phyloP scores from a whole-genome alignment of 495 filamentous ascomycete genomes.

The Penicillium arizonense region DNA sequence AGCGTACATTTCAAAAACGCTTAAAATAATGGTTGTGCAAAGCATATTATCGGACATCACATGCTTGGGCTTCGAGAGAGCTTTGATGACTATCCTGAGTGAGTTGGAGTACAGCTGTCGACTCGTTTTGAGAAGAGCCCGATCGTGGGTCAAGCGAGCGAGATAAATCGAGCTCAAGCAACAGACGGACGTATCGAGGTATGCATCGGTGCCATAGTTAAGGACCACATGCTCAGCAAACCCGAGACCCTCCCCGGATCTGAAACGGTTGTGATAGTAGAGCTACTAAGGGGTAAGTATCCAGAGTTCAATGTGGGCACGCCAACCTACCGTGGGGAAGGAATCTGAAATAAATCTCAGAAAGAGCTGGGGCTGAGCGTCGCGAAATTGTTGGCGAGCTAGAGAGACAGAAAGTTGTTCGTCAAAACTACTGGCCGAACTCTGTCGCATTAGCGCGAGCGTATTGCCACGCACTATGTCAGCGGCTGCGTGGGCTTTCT shows the following conservation, averaged over 20 bases:
- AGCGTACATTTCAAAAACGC: conserved; percentile 38
- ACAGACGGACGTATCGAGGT: conserved; percentile 28
- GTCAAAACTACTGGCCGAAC: conserved; percentile 15
- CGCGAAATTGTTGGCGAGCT: conserved; percentile 22
- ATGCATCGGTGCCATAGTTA: conserved; percentile 23
- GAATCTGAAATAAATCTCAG: conserved; percentile 29
- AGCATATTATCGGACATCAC: conserved; percentile 33
- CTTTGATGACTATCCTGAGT: conserved; percentile 21
- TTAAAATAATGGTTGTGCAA: conserved; percentile 34
- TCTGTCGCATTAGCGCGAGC: conserved; percentile 26
- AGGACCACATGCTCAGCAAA: conserved; percentile 25
- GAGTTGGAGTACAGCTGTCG: conserved; percentile 30
- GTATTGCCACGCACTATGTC: conserved; percentile 22
- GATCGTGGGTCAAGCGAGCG: conserved; percentile 27
- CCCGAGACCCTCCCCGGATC: conserved; percentile 22
- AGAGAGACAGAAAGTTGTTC: conserved; percentile 23
- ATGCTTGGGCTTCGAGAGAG: conserved; percentile 18
- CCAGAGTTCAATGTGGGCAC: too few relatives aligned
- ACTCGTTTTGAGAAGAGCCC: conserved; percentile 19
- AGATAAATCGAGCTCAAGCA: conserved; percentile 32
- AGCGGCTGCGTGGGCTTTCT: conserved; percentile 12
- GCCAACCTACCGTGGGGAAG: conserved; percentile 18
- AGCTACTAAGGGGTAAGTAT: not conserved
- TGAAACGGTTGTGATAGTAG: conserved; percentile 33
- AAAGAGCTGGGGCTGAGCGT: conserved; percentile 26